phyloP scores from a whole-genome alignment of 208 protist species.

The Trypanosoma platydactyli region DNA sequence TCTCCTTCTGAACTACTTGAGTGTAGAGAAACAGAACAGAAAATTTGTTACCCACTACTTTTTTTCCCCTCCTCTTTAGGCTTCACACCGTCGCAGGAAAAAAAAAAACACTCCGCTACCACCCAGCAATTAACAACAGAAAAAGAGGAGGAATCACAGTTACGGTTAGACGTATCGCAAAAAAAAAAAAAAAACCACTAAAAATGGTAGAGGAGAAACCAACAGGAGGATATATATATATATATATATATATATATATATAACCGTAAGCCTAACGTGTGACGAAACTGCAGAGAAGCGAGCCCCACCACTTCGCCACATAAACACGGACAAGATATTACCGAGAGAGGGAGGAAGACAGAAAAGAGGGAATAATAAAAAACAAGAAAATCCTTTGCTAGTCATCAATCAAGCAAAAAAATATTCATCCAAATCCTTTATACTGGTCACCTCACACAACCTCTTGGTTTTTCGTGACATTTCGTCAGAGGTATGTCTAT shows the following conservation, averaged over 20 bases:
- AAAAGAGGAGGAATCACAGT: no score
- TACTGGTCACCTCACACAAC: neutral
- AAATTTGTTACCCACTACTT: no score
- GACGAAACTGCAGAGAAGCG: no score
- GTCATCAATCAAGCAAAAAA: conserved; percentile 2
- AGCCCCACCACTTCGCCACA: no score
- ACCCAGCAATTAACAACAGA: no score
- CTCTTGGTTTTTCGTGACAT: neutral
- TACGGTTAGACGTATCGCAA: conserved; percentile 1
- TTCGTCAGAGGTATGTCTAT: neutral
- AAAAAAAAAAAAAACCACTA: conserved; percentile 21
- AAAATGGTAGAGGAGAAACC: conserved; percentile 11
- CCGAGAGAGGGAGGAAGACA: neutral
- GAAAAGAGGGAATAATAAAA: no score
- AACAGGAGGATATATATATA: conserved; percentile 17
- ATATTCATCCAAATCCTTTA: conserved; percentile 2
- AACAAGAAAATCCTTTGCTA: neutral
- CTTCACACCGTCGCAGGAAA: no score
- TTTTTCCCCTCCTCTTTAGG: no score
- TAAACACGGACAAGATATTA: no score
- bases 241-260: conserved; percentile 8
- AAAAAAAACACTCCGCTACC: no score
- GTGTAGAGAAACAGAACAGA: conserved; percentile 18
- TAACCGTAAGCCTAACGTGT: no score
- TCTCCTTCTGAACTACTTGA: neutral